Conservation (phyloP, 1,284 basidiomycete species). For the Coniferiporia weirii region DNA sequence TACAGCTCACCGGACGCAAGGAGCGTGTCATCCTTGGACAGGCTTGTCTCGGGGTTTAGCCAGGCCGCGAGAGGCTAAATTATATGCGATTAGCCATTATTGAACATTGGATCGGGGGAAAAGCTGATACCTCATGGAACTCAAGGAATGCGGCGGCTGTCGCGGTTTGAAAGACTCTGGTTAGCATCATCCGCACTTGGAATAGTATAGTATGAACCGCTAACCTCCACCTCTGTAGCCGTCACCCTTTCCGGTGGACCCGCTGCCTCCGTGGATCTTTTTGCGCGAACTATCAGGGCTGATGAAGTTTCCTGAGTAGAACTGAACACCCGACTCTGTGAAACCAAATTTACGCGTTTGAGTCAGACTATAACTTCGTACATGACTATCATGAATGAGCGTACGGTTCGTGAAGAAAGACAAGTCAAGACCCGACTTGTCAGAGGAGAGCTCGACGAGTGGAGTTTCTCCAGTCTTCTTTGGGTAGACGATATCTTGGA, state of each 20-base stretch:
- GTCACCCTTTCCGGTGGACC: constrained; percentile 48
- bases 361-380: too few species aligned
- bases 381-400: constrained; percentile 24
- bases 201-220: constrained; percentile 20
- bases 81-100: not conserved
- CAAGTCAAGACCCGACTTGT: constrained; percentile 54
- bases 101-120: not conserved
- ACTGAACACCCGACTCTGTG: constrained; percentile 66
- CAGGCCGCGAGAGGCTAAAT: constrained; percentile 34
- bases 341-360: not conserved
- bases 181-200: not conserved
- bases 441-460: constrained; percentile 49
- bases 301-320: constrained; percentile 59
- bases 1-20: constrained; percentile 56
- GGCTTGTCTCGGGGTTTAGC: constrained; percentile 34
- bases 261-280: constrained; percentile 71
- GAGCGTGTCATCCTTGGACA: constrained; percentile 44
- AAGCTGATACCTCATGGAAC: constrained; percentile 49
- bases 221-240: constrained; percentile 55
- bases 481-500: constrained; percentile 43
- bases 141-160: constrained; percentile 67
- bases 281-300: constrained; percentile 49
- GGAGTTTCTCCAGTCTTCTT: constrained; percentile 34
- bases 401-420: constrained; percentile 65
- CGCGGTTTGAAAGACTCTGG: not conserved